Percentiles rank a stretch among this genome's conserved stretches.
phyloP scores from a whole-genome alignment of 148 eudicot genomes.

The Limonium bicolor region DNA sequence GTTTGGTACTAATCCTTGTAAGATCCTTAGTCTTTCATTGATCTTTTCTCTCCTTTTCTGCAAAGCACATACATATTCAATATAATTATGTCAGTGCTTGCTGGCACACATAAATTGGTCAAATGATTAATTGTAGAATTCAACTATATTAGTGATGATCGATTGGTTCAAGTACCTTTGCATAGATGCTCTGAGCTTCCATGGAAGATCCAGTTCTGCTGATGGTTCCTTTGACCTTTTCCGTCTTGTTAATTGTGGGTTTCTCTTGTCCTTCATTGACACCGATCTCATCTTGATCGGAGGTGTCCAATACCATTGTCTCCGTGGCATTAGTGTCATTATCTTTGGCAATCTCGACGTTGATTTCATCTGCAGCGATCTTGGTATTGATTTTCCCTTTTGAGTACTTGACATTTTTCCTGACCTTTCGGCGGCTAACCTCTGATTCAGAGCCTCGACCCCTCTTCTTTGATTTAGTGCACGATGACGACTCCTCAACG shows the following conservation, averaged over 20 bases:
- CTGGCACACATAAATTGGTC: neutral
- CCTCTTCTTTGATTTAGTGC: slow-evolving; percentile 11
- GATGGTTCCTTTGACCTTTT: slow-evolving; percentile 33
- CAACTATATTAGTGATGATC: neutral
- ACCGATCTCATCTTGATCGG: too few relatives aligned
- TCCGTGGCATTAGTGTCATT: slow-evolving; percentile 10
- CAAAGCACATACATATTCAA: neutral
- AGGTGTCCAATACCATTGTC: too few relatives aligned
- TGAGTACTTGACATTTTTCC: neutral
- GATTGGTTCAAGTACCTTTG: slow-evolving; percentile 20
- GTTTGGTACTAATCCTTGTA: slow-evolving; percentile 48
- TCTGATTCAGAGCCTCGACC: slow-evolving; percentile 3
- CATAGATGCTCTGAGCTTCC: slow-evolving; percentile 55
- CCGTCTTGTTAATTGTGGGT: slow-evolving; percentile 10
- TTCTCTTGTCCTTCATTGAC: neutral
- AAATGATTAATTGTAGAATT: neutral
- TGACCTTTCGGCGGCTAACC: neutral
- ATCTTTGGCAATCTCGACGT: slow-evolving; percentile 2
- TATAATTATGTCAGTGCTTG: neutral
- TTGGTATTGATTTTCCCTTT: neutral
- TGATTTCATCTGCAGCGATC: slow-evolving; percentile 5
- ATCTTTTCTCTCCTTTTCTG: slow-evolving; percentile 53
- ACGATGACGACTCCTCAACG: too few relatives aligned
- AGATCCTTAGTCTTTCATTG: slow-evolving; percentile 35
- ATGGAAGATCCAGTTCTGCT: slow-evolving; percentile 45